These are phyloP conservation scores for Emiliania huxleyi DNA, from an alignment of 78 protist species.

Conservation along the genomic window DNA sequence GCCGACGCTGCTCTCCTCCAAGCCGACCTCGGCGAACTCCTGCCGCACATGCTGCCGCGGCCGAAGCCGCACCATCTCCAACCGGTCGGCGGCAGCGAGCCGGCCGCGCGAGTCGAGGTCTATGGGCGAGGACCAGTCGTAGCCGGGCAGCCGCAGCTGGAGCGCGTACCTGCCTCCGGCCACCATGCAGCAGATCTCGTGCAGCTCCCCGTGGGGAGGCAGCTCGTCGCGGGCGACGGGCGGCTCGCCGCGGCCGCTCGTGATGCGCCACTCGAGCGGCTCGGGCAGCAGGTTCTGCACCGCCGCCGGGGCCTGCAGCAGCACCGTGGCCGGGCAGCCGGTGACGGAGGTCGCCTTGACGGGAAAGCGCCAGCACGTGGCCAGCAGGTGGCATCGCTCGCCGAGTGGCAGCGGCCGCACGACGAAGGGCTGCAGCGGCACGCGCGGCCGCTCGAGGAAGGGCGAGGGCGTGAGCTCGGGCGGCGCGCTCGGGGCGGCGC, in stretches of 20 bases:
- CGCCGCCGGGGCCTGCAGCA: not conserved
- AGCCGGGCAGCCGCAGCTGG: not conserved
- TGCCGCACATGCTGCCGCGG: not conserved
- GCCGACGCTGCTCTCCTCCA: not conserved
- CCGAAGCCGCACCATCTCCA: not conserved
- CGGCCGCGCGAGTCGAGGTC: not conserved
- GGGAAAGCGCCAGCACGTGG: not conserved
- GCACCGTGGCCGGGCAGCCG: not conserved
- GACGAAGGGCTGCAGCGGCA: not conserved
- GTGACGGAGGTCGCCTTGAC: not conserved
- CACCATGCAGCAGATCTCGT: not conserved
- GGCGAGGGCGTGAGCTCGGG: not conserved
- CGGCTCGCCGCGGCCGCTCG: not conserved
- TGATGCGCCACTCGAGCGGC: not conserved
- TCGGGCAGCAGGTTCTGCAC: not conserved
- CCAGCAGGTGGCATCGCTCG: not conserved
- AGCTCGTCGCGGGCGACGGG: not conserved
- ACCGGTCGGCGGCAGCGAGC: not conserved
- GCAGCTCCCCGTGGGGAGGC: not conserved
- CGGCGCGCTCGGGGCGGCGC: not conserved
- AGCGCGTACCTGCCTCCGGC: not conserved
- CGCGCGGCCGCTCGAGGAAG: not conserved
- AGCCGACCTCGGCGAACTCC: not conserved
- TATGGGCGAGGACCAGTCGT: not conserved
- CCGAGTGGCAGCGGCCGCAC: not conserved